phyloP scores from a whole-genome alignment of 495 filamentous ascomycete species.

The Tuber brumale region DNA sequence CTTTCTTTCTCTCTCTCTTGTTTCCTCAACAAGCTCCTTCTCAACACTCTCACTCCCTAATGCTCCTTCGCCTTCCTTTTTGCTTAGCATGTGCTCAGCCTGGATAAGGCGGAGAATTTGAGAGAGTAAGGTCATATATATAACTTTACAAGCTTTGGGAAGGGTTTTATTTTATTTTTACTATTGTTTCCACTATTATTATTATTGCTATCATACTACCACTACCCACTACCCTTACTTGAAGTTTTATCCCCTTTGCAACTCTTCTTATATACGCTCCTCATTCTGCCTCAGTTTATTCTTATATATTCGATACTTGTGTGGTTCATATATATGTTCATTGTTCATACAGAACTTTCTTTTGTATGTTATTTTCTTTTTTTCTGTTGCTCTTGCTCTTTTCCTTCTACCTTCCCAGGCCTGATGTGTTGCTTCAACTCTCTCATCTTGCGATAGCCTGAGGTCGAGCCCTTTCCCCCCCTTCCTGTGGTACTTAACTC shows the following conservation, averaged over 20 bases:
- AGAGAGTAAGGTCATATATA: not conserved
- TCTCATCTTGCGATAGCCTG: not conserved
- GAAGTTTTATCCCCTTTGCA: slow-evolving; percentile 9
- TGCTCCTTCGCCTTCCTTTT: not conserved
- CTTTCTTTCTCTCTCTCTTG: slow-evolving; percentile 12
- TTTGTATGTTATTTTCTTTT: slow-evolving; percentile 18
- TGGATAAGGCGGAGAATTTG: not conserved
- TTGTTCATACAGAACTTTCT: slow-evolving; percentile 12
- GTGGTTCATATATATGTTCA: slow-evolving; percentile 13
- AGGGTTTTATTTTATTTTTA: not conserved
- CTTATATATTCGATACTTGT: not conserved
- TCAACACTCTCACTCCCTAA: not conserved
- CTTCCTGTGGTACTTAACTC: not conserved
- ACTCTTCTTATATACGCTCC: not conserved
- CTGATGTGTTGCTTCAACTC: slow-evolving; percentile 1
- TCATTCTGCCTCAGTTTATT: not conserved
- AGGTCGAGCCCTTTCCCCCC: not conserved
- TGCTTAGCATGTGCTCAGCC: not conserved
- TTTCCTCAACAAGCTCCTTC: not conserved
- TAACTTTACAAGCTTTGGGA: not conserved
- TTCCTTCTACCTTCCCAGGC: not conserved
- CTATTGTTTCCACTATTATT: not conserved
- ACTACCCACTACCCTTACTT: slow-evolving; percentile 15
- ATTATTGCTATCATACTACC: slow-evolving; percentile 28
- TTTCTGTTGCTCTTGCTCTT: slow-evolving; percentile 1